These are phyloP conservation scores for Amauroascus niger DNA, from an alignment of 2,329 filamentous ascomycete species.

Conservation along the genomic window DNA sequence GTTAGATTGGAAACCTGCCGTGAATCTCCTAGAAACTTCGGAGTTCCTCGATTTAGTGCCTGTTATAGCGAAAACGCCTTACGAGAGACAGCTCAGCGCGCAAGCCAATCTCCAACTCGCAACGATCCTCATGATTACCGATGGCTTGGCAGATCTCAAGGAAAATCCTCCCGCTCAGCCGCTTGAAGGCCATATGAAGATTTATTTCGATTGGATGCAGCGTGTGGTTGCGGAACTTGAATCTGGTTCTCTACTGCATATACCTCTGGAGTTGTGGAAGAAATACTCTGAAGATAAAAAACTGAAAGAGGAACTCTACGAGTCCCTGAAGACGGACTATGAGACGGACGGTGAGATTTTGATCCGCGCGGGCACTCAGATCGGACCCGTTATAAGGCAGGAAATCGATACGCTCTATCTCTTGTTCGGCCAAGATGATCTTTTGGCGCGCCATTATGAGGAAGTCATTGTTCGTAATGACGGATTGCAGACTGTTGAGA, in stretches of 20 bases:
- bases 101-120: conserved; percentile 22
- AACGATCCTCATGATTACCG: conserved; percentile 24
- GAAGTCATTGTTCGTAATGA: conserved; percentile 4
- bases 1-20: conserved; percentile 3
- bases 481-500: neutral
- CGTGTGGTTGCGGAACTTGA: conserved; percentile 18
- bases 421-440: conserved; percentile 24
- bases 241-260: conserved; percentile 20
- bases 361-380: conserved; percentile 26
- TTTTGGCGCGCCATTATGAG: conserved; percentile 21
- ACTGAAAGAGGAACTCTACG: conserved; percentile 22
- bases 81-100: neutral
- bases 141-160: conserved; percentile 22
- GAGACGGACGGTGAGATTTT: conserved; percentile 26
- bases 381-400: conserved; percentile 22
- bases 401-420: conserved; percentile 26
- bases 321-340: conserved; percentile 4
- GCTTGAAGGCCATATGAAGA: conserved; percentile 23
- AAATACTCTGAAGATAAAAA: conserved; percentile 16
- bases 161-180: conserved; percentile 13
- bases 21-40: neutral
- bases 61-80: conserved; percentile 1
- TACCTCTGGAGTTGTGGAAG: conserved; percentile 21
- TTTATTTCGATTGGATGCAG: conserved; percentile 27
- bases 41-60: conserved; percentile 1